These are phyloP conservation scores for Umbellularia californica DNA, from an alignment of 164 flowering plant genomes.

Conservation along the genomic window DNA sequence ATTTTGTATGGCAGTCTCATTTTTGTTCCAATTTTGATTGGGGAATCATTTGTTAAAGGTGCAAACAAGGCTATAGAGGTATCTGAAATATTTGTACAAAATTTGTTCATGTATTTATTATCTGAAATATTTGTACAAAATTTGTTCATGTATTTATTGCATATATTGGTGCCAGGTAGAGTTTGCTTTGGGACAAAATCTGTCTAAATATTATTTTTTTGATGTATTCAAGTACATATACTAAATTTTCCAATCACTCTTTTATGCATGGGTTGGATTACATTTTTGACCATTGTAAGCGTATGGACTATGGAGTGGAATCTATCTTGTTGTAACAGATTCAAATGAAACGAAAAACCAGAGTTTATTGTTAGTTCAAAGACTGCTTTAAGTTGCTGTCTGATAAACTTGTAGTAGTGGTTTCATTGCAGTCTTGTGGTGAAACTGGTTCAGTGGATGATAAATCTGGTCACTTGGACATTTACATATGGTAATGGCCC, in stretches of 20 bases:
- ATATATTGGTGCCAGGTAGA: not conserved
- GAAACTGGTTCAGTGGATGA: no score
- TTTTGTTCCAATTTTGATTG: constrained; percentile 13
- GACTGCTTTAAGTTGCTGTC: no score
- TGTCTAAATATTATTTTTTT: not conserved
- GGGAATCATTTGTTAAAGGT: constrained; percentile 26
- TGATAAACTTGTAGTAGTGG: no score
- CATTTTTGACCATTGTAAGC: no score
- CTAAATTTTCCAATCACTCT: not conserved
- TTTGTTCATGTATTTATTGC: constrained; percentile 5
- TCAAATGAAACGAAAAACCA: no score
- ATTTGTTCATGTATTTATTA: constrained; percentile 10
- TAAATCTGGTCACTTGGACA: no score
- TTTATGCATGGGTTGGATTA: no score
- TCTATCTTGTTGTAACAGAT: no score
- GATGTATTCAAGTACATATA: not conserved
- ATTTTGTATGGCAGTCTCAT: constrained; percentile 19
- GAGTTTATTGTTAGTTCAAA: no score
- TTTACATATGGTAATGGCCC: no score
- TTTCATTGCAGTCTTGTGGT: no score
- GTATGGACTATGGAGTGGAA: no score
- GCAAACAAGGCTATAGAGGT: constrained; percentile 31
- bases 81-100: constrained; percentile 26
- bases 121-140: constrained; percentile 25
- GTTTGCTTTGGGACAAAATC: not conserved